Percentiles rank a stretch among this genome's conserved stretches.
Evolutionary conservation across 805 yeast species (phyloP).

Genomic region (Teunomyces cretensis): DNA sequence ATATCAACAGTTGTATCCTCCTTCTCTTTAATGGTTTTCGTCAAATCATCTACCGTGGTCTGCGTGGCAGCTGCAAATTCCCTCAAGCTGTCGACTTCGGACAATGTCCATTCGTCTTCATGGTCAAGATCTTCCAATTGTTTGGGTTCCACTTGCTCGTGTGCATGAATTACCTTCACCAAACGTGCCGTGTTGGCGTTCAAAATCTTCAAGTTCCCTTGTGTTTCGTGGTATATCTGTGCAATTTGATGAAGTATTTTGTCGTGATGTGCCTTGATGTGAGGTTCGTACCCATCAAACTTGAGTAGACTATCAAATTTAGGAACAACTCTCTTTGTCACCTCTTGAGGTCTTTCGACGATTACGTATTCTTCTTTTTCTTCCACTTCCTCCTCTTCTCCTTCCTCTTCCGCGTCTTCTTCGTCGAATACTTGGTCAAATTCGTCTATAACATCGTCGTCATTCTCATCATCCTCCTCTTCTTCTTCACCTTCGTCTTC

Average conservation of each 20-base stretch:
- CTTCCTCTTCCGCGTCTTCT: too few species aligned
- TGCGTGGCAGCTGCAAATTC: not conserved
- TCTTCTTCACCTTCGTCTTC: slow-evolving; percentile 4
- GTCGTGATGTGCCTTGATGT: slow-evolving; percentile 8
- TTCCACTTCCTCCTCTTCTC: slow-evolving; percentile 4
- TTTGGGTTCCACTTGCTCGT: not conserved
- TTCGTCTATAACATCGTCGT: too few species aligned
- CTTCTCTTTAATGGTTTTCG: slow-evolving; percentile 3
- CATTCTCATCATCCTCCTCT: not conserved
- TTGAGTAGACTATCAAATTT: slow-evolving; percentile 7
- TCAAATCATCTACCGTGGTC: not conserved
- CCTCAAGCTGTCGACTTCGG: slow-evolving; percentile 13
- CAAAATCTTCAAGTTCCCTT: slow-evolving; percentile 25
- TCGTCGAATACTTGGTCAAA: too few species aligned
- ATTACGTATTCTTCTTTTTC: slow-evolving; percentile 3
- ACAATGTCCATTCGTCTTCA: slow-evolving; percentile 15
- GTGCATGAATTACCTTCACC: slow-evolving; percentile 11
- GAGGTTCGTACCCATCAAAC: slow-evolving; percentile 16
- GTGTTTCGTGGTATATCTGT: slow-evolving; percentile 23
- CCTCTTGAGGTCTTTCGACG: slow-evolving; percentile 4
- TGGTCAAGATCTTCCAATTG: slow-evolving; percentile 2
- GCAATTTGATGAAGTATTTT: slow-evolving; percentile 13
- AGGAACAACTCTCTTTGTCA: not conserved
- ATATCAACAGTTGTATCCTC: slow-evolving; percentile 9
- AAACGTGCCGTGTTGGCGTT: slow-evolving; percentile 18